phyloP scores from a whole-genome alignment of 805 yeast species.

The Saccharomycopsis guyanensis region DNA sequence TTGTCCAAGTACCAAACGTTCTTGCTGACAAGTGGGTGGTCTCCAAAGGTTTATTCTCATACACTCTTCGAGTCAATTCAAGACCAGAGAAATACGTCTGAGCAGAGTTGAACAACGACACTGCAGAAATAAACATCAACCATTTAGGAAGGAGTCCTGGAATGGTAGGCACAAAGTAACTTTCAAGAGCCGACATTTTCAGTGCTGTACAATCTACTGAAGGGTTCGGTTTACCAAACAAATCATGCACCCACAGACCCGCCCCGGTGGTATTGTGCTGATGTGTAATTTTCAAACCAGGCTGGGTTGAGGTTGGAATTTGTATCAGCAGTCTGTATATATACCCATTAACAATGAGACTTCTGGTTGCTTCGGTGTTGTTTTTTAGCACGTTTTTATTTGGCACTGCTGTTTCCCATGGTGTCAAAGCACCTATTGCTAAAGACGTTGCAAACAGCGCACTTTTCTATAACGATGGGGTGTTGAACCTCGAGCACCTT shows the following conservation, averaged over 20 bases:
- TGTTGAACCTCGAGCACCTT: conserved; percentile 33
- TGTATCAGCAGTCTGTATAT: no score
- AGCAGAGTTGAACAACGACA: conserved; percentile 83
- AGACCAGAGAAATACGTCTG: conserved; percentile 79
- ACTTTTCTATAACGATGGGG: conserved; percentile 33
- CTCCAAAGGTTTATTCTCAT: conserved; percentile 53
- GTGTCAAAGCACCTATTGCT: not conserved
- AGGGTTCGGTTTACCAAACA: no score
- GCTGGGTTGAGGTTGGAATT: no score
- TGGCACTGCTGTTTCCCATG: not conserved
- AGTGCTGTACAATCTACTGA: no score
- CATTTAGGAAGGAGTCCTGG: conserved; percentile 69
- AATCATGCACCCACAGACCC: no score
- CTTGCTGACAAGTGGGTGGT: conserved; percentile 76
- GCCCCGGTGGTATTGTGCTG: no score
- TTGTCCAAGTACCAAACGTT: conserved; percentile 98
- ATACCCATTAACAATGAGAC: no score
- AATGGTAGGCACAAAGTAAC: conserved; percentile 28
- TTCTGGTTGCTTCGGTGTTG: no score
- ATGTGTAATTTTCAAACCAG: no score
- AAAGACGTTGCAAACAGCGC: not conserved
- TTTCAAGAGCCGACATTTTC: not conserved
- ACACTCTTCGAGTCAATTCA: conserved; percentile 70
- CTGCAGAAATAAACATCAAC: conserved; percentile 67
- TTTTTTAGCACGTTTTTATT: not conserved